These are phyloP conservation scores for Hemisphaericaspora xylofermentans DNA, from an alignment of 1,139 yeast genomes.

Conservation along the genomic window DNA sequence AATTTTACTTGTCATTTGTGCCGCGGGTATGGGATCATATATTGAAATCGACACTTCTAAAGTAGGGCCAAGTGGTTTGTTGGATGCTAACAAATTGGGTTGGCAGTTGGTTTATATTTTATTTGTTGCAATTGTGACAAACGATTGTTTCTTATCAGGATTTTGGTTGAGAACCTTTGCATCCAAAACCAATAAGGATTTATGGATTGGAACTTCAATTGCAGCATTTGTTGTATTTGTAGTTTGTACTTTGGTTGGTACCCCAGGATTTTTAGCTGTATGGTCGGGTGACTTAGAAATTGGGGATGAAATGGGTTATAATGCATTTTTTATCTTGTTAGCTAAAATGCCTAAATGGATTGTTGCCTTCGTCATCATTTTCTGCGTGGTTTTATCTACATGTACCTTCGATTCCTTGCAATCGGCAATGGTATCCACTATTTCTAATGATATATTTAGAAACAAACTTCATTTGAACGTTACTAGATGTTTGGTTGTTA, in stretches of 20 bases:
- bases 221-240: conserved; percentile 68
- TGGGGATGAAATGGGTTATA: conserved; percentile 58
- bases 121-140: conserved; percentile 83
- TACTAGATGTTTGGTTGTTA: conserved; percentile 68
- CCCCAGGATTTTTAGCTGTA: conserved; percentile 83
- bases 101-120: conserved; percentile 88
- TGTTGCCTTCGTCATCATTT: conserved; percentile 77
- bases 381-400: conserved; percentile 71
- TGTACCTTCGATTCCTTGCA: conserved; percentile 89
- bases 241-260: conserved; percentile 71
- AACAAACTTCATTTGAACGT: conserved; percentile 68
- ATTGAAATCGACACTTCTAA: conserved; percentile 63
- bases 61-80: conserved; percentile 64
- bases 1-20: conserved; percentile 64
- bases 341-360: conserved; percentile 85
- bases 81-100: conserved; percentile 68
- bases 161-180: conserved; percentile 96
- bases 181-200: conserved; percentile 71
- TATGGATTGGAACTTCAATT: conserved; percentile 70
- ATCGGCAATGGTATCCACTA: conserved; percentile 84
- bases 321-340: conserved; percentile 70
- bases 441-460: conserved; percentile 86
- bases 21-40: conserved; percentile 78
- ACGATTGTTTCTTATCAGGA: conserved; percentile 87
- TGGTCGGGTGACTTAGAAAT: conserved; percentile 77